Percentiles rank a stretch among this genome's conserved stretches.
These are phyloP conservation scores for Alternaria arbusti DNA, from an alignment of 2,329 filamentous ascomycete genomes.

Conservation along the genomic window DNA sequence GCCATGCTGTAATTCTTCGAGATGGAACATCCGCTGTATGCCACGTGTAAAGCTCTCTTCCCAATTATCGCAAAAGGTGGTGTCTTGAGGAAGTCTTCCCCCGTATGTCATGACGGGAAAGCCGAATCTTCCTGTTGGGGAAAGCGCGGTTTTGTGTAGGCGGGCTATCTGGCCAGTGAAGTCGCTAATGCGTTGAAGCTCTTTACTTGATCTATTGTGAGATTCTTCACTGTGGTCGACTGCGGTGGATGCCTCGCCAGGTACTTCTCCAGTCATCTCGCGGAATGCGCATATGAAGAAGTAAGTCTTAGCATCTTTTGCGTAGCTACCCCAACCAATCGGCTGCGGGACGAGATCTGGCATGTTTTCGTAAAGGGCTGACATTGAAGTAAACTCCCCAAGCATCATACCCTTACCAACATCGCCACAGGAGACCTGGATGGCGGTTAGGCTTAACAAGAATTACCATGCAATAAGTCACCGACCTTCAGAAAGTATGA, in stretches of 20 bases:
- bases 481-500: not conserved
- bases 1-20: not conserved
- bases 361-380: not conserved
- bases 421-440: not conserved
- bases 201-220: not conserved
- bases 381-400: not conserved
- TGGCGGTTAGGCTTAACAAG: not conserved
- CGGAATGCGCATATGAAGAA: not conserved
- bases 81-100: not conserved
- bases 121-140: not conserved
- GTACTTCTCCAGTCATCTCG: not conserved
- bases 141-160: not conserved
- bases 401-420: not conserved
- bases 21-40: not conserved
- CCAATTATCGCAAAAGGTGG: not conserved
- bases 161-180: not conserved
- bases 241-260: not conserved
- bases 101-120: not conserved
- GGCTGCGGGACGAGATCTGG: not conserved
- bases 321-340: not conserved
- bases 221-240: not conserved
- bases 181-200: not conserved
- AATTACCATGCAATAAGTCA: not conserved
- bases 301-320: not conserved
- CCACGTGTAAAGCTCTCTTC: not conserved